Conservation (phyloP, 2,329 filamentous ascomycete genomes). For the Paradendryphiella salina region DNA sequence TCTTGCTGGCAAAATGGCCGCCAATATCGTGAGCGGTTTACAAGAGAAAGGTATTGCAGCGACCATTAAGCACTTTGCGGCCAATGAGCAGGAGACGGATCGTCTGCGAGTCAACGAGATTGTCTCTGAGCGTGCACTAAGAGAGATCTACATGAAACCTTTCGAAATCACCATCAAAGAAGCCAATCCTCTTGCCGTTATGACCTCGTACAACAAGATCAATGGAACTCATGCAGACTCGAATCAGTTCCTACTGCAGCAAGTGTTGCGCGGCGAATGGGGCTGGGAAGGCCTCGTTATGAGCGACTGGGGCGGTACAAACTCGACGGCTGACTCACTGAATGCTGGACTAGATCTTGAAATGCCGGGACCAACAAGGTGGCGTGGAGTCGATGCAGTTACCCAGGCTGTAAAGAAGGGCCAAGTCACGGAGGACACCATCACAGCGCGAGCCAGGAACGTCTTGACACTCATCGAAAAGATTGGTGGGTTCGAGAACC, state of each 20-base stretch:
- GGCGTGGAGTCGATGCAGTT: conserved; percentile 69
- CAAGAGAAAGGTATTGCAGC: conserved; percentile 68
- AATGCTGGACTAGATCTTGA: conserved; percentile 46
- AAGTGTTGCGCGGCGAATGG: conserved; percentile 71
- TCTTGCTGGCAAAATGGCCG: conserved; percentile 68
- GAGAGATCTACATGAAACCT: conserved; percentile 59
- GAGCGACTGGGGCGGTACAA: conserved; percentile 62
- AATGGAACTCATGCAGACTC: conserved; percentile 71
- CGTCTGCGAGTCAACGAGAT: conserved; percentile 58
- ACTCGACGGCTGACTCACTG: conserved; percentile 41
- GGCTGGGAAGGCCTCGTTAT: conserved; percentile 70
- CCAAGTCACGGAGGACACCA: conserved; percentile 55
- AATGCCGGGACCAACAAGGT: conserved; percentile 60
- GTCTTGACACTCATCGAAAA: conserved; percentile 68
- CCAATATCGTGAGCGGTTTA: conserved; percentile 62
- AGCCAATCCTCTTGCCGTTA: conserved; percentile 67
- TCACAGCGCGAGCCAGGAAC: conserved; percentile 36
- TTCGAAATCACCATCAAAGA: conserved; percentile 75
- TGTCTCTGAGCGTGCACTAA: conserved; percentile 61
- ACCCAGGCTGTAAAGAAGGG: conserved; percentile 42
- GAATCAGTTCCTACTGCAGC: conserved; percentile 66
- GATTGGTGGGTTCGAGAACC: conserved; percentile 62
- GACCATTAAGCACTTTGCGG: conserved; percentile 75
- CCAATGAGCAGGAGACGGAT: conserved; percentile 71
- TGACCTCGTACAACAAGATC: conserved; percentile 75